phyloP scores from a whole-genome alignment of 2,329 filamentous ascomycete genomes.

The Xylariaceae sp. region DNA sequence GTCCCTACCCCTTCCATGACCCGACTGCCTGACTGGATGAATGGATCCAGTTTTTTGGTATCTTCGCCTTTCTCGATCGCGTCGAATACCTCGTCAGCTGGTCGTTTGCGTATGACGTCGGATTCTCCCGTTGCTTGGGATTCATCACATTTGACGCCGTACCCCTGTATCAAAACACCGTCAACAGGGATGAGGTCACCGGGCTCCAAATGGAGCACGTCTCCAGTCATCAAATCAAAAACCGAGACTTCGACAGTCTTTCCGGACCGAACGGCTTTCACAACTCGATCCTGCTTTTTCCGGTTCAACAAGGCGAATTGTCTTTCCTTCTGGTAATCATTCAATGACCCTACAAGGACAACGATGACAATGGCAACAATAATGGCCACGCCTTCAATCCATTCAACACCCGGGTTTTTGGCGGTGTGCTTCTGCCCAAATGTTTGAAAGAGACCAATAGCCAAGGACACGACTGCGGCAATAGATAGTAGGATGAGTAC shows the following conservation, averaged over 20 bases:
- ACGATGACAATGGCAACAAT: conserved; percentile 75
- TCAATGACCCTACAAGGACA: conserved; percentile 68
- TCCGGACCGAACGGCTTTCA: conserved; percentile 68
- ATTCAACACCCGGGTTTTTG: conserved; percentile 57
- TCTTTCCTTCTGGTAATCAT: conserved; percentile 75
- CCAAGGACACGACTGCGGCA: conserved; percentile 67
- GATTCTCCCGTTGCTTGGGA: conserved; percentile 76
- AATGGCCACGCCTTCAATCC: conserved; percentile 78
- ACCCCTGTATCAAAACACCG: conserved; percentile 65
- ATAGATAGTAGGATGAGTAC: conserved; percentile 66
- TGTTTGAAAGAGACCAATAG: conserved; percentile 69
- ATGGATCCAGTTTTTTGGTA: conserved; percentile 70
- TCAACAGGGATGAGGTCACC: conserved; percentile 71
- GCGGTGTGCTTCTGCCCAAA: conserved; percentile 53
- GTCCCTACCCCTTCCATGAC: conserved; percentile 73
- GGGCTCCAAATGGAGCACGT: conserved; percentile 67
- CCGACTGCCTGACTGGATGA: conserved; percentile 78
- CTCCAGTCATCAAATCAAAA: conserved; percentile 63
- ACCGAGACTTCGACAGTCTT: conserved; percentile 64
- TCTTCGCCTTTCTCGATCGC: conserved; percentile 62
- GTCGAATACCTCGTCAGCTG: conserved; percentile 61
- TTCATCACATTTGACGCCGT: conserved; percentile 71
- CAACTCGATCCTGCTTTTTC: conserved; percentile 69
- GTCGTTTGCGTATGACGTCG: conserved; percentile 63
- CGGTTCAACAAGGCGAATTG: conserved; percentile 74